Evolutionary conservation across 352 stramenopile species (phyloP).

Genomic region (Pythium scleroteichum): DNA sequence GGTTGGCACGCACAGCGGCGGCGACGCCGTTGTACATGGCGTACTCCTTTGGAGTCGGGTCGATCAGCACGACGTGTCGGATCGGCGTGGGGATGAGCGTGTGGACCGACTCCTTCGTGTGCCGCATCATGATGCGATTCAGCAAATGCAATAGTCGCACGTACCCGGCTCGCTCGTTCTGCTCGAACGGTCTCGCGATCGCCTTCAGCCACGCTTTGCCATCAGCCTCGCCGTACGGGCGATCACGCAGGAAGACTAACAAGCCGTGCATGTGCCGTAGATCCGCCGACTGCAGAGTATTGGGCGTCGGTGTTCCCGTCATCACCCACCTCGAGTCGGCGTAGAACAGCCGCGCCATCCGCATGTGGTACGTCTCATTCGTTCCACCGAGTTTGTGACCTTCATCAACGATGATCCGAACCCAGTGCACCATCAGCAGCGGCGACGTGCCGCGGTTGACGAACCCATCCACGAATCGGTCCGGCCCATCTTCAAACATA

Average conservation of each 20-base stretch:
- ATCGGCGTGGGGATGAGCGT: constrained; percentile 43
- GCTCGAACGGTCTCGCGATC: constrained; percentile 75
- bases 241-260: constrained; percentile 89
- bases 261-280: constrained; percentile 91
- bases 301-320: constrained; percentile 95
- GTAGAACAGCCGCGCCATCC: constrained; percentile 79
- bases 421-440: constrained; percentile 69
- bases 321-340: constrained; percentile 95
- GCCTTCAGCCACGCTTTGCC: constrained; percentile 76
- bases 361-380: constrained; percentile 64
- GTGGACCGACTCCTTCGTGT: constrained; percentile 92
- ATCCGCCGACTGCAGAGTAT: constrained; percentile 81
- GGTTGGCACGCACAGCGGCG: constrained; percentile 59
- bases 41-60: constrained; percentile 70
- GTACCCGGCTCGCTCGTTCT: constrained; percentile 52
- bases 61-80: constrained; percentile 44
- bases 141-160: constrained; percentile 84
- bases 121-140: constrained; percentile 92
- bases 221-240: constrained; percentile 77
- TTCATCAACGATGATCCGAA: constrained; percentile 95
- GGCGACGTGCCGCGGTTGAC: constrained; percentile 53
- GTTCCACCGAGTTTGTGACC: constrained; percentile 91
- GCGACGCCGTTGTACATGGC: constrained; percentile 73
- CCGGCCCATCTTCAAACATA: constrained; percentile 52
- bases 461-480: constrained; percentile 62